Evolutionary conservation across 1,284 basidiomycete species (phyloP), one percentile per base, ranked within the genome.

Genomic region (Apiotrichum brassicae): DNA sequence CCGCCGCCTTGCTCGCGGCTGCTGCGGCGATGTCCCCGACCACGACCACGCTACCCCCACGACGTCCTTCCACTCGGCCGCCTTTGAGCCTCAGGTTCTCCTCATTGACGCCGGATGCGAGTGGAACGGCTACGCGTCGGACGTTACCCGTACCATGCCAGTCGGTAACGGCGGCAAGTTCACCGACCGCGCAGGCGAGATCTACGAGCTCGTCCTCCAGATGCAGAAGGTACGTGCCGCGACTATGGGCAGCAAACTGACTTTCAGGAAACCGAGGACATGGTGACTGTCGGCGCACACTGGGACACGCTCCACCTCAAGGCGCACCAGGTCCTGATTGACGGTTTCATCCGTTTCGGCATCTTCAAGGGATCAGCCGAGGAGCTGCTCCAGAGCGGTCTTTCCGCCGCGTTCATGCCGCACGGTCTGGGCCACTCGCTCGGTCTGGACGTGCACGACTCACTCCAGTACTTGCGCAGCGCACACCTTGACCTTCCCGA

Each of bases 61-160:
- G 0, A 36, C 38, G 4, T 34, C 35, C 4, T 56, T 61, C 14
- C 64, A 68, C 54, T 35, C 48, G 7, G 60, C 51, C 6, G 52
- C 63, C 2, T 72, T 73, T 47, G 65, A 75, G 11, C 85, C 88
- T 0, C 87, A 91, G 66, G 84, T 92, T 4, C 76, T 95, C 5
- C 79, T 94, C 34, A 90, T 94, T 54, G 91, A 95, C 63, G 90
- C 90, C 2, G 89, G 90, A 0, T 90, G 88, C 62, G 91, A 95
- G 72, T 91, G 82, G 83, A 77, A 82, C 38, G 85, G 68, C 11
- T 71, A 71, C 52, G 70, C 70, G 0, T 65, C 68, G 4, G 72
- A 73, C 52, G 65, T 76, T 26, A 73, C 70, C 16, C 58, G 72
- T 44, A 72, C 70, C 6, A 70, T 74, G 16, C 73, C 73, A 4